Percentiles rank a stretch among this genome's conserved stretches.
Evolutionary conservation across 1,284 basidiomycete genomes (phyloP).

Genomic region (Inonotus obliquus): DNA sequence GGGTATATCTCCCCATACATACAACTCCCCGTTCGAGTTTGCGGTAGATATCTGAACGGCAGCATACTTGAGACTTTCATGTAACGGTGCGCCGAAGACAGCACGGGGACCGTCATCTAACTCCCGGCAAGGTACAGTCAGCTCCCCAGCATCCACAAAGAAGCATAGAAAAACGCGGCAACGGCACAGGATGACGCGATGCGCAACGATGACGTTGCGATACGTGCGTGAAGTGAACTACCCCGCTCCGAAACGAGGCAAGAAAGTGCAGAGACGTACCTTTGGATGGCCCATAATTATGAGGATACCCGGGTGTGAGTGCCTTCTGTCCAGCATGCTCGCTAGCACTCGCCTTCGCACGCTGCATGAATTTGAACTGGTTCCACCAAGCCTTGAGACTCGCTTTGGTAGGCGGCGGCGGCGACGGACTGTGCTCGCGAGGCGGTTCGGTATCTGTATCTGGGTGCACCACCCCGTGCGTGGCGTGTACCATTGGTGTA

Average conservation of each 20-base stretch:
- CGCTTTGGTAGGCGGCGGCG: conserved; percentile 46
- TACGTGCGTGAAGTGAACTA: not conserved
- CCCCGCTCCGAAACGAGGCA: conserved; percentile 2
- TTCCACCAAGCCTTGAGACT: conserved; percentile 83
- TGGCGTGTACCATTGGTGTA: conserved; percentile 1
- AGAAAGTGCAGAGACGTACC: conserved; percentile 27
- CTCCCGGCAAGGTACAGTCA: conserved; percentile 10
- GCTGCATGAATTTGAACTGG: conserved; percentile 62
- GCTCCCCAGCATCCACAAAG: not conserved
- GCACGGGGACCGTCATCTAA: conserved; percentile 34
- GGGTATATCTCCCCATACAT: conserved; percentile 92
- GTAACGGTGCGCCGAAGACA: conserved; percentile 86
- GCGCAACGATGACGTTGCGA: conserved; percentile 2
- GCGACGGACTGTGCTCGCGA: conserved; percentile 10
- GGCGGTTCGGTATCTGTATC: not conserved
- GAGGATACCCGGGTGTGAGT: conserved; percentile 4
- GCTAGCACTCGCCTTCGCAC: conserved; percentile 47
- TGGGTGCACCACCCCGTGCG: not conserved
- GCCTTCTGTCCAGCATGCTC: conserved; percentile 22
- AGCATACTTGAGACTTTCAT: conserved; percentile 81
- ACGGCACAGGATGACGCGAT: not conserved
- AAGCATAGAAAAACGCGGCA: not conserved
- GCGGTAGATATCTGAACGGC: conserved; percentile 95
- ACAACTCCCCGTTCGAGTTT: conserved; percentile 74
- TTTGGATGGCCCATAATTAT: conserved; percentile 21